Conservation (phyloP, 2,329 filamentous ascomycete genomes). For the Botrytis fabae region DNA sequence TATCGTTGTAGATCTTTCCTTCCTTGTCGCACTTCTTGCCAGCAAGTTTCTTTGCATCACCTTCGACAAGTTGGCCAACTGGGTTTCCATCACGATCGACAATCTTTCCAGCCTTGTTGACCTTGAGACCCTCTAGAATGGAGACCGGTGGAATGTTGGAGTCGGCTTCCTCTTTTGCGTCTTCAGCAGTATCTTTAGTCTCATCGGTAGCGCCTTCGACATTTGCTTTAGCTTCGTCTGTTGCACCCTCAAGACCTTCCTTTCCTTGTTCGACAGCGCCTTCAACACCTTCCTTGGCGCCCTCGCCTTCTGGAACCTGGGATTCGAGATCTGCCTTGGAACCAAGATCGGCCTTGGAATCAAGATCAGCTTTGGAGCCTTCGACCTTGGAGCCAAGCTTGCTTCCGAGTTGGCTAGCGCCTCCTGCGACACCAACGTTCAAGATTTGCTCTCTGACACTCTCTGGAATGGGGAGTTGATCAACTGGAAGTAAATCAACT, state of each 20-base stretch:
- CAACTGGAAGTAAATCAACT: conserved; percentile 20
- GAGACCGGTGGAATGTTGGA: conserved; percentile 41
- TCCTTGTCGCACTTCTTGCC: conserved; percentile 66
- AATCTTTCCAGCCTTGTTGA: conserved; percentile 59
- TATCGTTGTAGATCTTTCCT: conserved; percentile 71
- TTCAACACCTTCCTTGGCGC: conserved; percentile 40
- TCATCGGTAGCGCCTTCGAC: conserved; percentile 34
- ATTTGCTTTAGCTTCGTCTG: neutral
- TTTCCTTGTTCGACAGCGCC: conserved; percentile 54
- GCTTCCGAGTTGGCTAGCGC: conserved; percentile 9
- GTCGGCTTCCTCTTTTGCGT: conserved; percentile 53
- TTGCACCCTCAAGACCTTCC: neutral
- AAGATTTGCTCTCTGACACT: conserved; percentile 17
- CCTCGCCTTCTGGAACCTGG: conserved; percentile 32
- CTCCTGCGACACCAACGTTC: conserved; percentile 13
- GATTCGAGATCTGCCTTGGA: conserved; percentile 17
- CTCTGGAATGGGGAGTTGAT: conserved; percentile 21
- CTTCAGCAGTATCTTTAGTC: conserved; percentile 39
- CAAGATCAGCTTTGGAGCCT: conserved; percentile 1
- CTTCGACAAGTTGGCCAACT: conserved; percentile 63
- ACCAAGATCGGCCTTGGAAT: neutral
- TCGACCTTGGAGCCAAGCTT: conserved; percentile 10
- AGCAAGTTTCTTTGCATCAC: conserved; percentile 62
- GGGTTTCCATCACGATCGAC: conserved; percentile 46
- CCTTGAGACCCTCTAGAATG: conserved; percentile 52